Base-by-base conservation (phyloP, 2,329 filamentous ascomycete species). In the Pseudomassariella vexata region DNA sequence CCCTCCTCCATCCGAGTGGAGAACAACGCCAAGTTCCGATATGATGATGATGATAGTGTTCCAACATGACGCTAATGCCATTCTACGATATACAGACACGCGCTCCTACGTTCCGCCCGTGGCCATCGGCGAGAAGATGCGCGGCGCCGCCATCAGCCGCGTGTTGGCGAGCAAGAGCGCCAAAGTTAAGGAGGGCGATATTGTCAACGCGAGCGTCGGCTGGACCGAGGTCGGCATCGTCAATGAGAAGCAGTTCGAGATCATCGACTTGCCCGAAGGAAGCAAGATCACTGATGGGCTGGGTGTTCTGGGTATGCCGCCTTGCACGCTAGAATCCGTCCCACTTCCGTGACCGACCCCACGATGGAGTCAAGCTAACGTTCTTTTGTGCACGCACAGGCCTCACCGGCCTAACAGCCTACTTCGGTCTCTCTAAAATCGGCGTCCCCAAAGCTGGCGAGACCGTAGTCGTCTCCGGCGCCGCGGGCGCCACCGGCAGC, bases 401-500 rank as follows among this genome's bases (percentile, higher is more conserved):
- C 9, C 61, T 77, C 55, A 85, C 82, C 0, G 81, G 81, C 3
- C 46, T 88, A 40, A 89, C 85, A 0, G 84, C 84, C 2, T 89
- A 85, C 60, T 83, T 85, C 41, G 84, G 85, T 14, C 74, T 89
- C 52, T 56, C 74, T 19, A 71, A 82, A 34, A 73, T 89, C 27
- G 84, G 76, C 3, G 62, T 81, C 34, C 74, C 82, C 24, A 76
- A 80, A 54, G 56, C 70, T 3, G 82, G 82, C 5, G 82, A 89
- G 42, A 78, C 82, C 4, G 83, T 90, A 2, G 82, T 89, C 6
- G 80, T 90, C 0, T 83, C 77, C 7, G 84, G 82, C 6, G 85
- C 85, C 2, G 85, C 85, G 0, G 85, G 85, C 3, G 85, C 84
- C 0, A 89, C 85, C 0, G 85, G 85, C 2, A 82, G 73, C 48